Base-by-base conservation (phyloP, 2,329 filamentous ascomycete genomes). In the Chaetomium strumarium region DNA sequence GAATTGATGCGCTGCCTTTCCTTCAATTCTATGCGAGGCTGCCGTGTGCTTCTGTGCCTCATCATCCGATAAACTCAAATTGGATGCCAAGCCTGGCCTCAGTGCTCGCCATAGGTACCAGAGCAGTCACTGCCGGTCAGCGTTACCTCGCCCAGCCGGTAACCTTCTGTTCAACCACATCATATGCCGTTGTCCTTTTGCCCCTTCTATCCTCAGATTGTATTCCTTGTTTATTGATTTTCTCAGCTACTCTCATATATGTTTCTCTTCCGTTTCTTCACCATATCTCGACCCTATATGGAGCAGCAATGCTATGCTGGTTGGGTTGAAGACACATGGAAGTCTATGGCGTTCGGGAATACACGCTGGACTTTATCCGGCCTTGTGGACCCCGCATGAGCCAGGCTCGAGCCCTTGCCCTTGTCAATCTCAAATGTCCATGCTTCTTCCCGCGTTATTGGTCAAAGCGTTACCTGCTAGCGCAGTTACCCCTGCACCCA, bases 391-490 rank as follows among this genome's bases (percentile, higher is more conserved):
- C 24, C 24, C 4, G 7, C 24, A 24, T 24, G 5, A 24, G 51
- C 57, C 41, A 44, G 55, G 55, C 37, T 44, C 45, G 48, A 45
- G 20, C 36, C 30, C 48, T 41, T 29, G 31, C 16, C 38, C 40
- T 19, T 24, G 41, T 19, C 45, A 34, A 34, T 44, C 33, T 44
- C 36, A 39, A 30, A 34, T 48, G 16, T 20, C 60, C 58, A 34
- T 55, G 60, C 37, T 51, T 48, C 49, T 51, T 51, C 51, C 55
- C 53, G 51, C 56, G 51, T 59, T 45, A 65, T 64, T 65, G 63
- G 62, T 50, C 60, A 57, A 58, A 62, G 61, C 61, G 59, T 42
- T 40, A 20, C 8, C 34, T 56, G 34, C 56, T 58, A 58, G 56
- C 59, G 53, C 51, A 48, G 39, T 5, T 11, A 59, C 51, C 64